Conservation (phyloP, 805 yeast species). For the Starmerella apicola region DNA sequence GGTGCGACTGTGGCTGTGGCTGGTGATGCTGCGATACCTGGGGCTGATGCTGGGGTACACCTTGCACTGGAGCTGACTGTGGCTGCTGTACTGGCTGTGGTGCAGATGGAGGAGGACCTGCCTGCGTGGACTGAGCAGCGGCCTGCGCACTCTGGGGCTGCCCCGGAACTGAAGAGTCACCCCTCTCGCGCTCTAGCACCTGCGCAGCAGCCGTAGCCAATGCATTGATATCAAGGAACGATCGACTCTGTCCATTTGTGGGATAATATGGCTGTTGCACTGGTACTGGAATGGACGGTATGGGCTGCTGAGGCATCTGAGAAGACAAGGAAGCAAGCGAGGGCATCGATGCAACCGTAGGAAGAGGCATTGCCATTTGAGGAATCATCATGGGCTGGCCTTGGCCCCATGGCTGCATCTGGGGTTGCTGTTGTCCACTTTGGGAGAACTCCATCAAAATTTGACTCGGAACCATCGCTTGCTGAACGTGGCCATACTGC, state of each 20-base stretch:
- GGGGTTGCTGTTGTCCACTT: background rate
- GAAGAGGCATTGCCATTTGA: background rate
- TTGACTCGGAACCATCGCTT: conserved; percentile 1
- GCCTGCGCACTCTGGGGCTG: conserved; percentile 3
- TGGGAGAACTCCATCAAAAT: conserved; percentile 5
- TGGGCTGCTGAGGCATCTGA: conserved; percentile 1
- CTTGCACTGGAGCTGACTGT: too few relatives aligned
- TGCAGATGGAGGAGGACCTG: too few relatives aligned
- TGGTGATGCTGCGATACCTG: conserved; percentile 11
- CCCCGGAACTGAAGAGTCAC: too few relatives aligned
- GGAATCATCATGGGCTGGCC: background rate
- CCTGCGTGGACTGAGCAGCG: too few relatives aligned
- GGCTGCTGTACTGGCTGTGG: too few relatives aligned
- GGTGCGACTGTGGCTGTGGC: conserved; percentile 8
- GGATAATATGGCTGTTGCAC: conserved; percentile 8
- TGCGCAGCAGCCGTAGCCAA: conserved; percentile 36
- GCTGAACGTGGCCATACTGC: background rate
- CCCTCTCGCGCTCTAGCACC: conserved; percentile 31
- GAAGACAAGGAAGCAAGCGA: conserved; percentile 4
- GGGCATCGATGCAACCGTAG: conserved; percentile 5
- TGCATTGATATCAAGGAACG: conserved; percentile 31
- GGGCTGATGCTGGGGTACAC: conserved; percentile 1
- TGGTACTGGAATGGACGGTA: background rate
- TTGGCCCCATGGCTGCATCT: conserved; percentile 1
- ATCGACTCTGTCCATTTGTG: conserved; percentile 13